Percentiles rank a stretch among this genome's conserved stretches.
Conservation (phyloP, 139 green algal species). For the Tetradesmus obliquus region DNA sequence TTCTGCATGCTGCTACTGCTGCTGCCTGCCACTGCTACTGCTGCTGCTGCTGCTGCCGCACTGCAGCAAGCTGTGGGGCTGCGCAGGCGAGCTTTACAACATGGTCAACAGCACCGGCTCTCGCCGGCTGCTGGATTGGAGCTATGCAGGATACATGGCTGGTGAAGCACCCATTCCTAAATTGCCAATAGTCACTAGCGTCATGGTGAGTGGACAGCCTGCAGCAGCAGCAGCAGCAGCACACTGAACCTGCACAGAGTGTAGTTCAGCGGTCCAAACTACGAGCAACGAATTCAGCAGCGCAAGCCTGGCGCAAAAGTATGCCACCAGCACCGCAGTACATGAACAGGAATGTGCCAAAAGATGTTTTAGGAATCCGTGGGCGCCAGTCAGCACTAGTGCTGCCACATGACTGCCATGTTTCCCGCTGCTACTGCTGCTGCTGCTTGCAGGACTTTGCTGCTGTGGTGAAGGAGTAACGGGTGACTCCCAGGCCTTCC, state of each 20-base stretch:
- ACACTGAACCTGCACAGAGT: too few species aligned
- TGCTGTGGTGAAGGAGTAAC: background rate
- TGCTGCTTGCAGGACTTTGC: background rate
- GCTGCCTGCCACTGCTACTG: background rate
- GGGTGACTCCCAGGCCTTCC: background rate
- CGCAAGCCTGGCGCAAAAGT: too few species aligned
- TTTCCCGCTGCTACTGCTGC: background rate
- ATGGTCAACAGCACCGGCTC: conserved; percentile 19
- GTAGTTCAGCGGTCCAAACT: too few species aligned
- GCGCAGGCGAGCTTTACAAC: conserved; percentile 29
- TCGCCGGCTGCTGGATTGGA: conserved; percentile 38
- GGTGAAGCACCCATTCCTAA: conserved; percentile 35
- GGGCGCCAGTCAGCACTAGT: too few species aligned
- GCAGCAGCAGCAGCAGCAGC: background rate
- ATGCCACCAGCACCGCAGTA: too few species aligned
- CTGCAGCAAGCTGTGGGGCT: conserved; percentile 36
- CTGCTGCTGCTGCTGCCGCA: background rate
- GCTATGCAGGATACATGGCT: conserved; percentile 46
- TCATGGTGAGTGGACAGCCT: conserved; percentile 10
- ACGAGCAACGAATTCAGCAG: too few species aligned
- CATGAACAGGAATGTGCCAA: too few species aligned
- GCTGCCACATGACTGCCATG: too few species aligned
- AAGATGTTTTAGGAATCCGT: too few species aligned
- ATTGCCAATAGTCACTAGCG: conserved; percentile 12
- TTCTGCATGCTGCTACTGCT: background rate